A percentile compares a stretch with the other conserved stretches of the same genome.
phyloP scores from a whole-genome alignment of 306 rosid genomes.

The Dryas alaskensis region DNA sequence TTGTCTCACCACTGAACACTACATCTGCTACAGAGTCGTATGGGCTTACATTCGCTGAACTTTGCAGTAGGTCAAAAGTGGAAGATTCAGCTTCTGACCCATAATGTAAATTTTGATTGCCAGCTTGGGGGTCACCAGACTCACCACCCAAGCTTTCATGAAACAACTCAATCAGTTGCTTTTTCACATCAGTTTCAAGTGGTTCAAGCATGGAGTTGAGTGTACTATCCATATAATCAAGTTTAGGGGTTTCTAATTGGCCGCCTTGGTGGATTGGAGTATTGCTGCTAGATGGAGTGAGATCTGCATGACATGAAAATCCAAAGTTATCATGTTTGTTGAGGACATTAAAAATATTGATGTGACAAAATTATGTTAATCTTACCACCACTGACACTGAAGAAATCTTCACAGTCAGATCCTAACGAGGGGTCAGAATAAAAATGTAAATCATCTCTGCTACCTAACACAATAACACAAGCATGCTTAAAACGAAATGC shows the following conservation, averaged over 20 bases:
- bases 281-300: conserved; percentile 27
- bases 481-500: background rate
- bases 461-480: conserved; percentile 27
- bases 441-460: conserved; percentile 34
- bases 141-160: conserved; percentile 33
- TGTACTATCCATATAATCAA: background rate
- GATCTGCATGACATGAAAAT: conserved; percentile 28
- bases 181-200: conserved; percentile 24
- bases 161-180: conserved; percentile 45
- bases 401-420: conserved; percentile 53
- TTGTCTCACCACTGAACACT: background rate
- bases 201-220: conserved; percentile 3
- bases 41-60: conserved; percentile 3
- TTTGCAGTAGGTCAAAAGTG: background rate
- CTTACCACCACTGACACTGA: conserved; percentile 47
- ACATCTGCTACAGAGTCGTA: conserved; percentile 1
- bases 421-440: conserved; percentile 32
- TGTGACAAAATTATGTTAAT: background rate
- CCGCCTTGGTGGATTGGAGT: conserved; percentile 24
- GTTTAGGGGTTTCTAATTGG: background rate
- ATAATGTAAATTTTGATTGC: background rate
- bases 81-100: conserved; percentile 15
- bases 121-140: conserved; percentile 5
- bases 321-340: background rate
- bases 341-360: background rate